These are phyloP conservation scores for Fusarium sp. DNA, from an alignment of 2,329 filamentous ascomycete genomes.

Conservation along the genomic window DNA sequence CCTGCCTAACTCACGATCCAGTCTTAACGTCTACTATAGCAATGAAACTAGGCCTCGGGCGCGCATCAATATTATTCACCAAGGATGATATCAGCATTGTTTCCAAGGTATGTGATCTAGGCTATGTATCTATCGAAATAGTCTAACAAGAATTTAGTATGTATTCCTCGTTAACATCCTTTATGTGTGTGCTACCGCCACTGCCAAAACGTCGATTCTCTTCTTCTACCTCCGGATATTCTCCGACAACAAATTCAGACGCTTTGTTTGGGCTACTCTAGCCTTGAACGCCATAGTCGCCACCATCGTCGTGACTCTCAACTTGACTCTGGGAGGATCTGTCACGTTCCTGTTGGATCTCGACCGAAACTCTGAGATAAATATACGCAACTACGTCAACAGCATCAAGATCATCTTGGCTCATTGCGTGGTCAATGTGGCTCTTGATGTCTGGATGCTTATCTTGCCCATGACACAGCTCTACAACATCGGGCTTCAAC, in stretches of 20 bases:
- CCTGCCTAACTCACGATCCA: too few species aligned
- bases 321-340: background rate
- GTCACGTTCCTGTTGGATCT: background rate
- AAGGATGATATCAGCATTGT: background rate
- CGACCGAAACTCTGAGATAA: accelerated
- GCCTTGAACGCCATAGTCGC: background rate
- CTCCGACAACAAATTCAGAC: background rate
- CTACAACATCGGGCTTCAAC: background rate
- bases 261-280: background rate
- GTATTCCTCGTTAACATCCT: background rate
- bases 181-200: background rate
- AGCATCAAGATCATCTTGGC: background rate
- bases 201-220: background rate
- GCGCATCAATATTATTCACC: background rate
- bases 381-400: accelerated
- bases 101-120: conserved; percentile 5
- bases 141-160: background rate
- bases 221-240: conserved; percentile 16
- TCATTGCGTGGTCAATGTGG: background rate
- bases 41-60: background rate
- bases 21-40: background rate
- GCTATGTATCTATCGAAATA: too few species aligned
- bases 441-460: conserved; percentile 19
- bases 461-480: conserved; percentile 19
- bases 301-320: accelerated